These are phyloP conservation scores for Fonsecaea pedrosoi DNA, from an alignment of 2,329 filamentous ascomycete genomes.

Conservation along the genomic window DNA sequence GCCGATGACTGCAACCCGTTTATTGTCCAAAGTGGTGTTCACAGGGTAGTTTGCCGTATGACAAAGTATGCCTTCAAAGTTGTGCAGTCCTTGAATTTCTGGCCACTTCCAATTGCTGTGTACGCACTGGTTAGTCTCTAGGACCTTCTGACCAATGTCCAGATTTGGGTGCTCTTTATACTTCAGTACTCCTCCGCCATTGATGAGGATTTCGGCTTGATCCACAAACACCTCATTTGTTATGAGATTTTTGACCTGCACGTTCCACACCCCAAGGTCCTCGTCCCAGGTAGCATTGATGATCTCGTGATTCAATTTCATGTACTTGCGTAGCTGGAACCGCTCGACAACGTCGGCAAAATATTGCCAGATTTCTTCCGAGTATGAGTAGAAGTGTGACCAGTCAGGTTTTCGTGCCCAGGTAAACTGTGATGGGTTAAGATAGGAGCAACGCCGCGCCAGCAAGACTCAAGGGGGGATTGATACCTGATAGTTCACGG, in stretches of 20 bases:
- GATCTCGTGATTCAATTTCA: slow-evolving; percentile 41
- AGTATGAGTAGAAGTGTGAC: slow-evolving; percentile 38
- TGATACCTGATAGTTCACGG: slow-evolving; percentile 44
- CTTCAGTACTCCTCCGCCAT: slow-evolving; percentile 47
- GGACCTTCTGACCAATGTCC: too few species aligned
- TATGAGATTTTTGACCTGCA: slow-evolving; percentile 43
- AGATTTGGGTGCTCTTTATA: slow-evolving; percentile 40
- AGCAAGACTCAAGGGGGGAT: slow-evolving; percentile 40
- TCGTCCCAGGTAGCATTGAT: slow-evolving; percentile 43
- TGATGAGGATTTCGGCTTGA: slow-evolving; percentile 55
- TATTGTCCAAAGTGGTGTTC: slow-evolving; percentile 55
- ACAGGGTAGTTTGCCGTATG: slow-evolving; percentile 65
- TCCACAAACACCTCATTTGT: slow-evolving; percentile 58
- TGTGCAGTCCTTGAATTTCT: slow-evolving; percentile 57
- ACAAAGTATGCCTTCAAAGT: slow-evolving; percentile 60
- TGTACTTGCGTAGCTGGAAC: slow-evolving; percentile 39
- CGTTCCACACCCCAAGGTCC: slow-evolving; percentile 39
- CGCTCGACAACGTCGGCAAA: slow-evolving; percentile 38
- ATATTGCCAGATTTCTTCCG: slow-evolving; percentile 42
- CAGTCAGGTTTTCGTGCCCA: slow-evolving; percentile 46
- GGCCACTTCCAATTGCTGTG: slow-evolving; percentile 59
- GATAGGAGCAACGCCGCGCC: slow-evolving; percentile 41
- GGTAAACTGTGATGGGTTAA: slow-evolving; percentile 46
- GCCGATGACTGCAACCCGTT: slow-evolving; percentile 61
- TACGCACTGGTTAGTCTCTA: too few species aligned